A percentile compares a stretch with the other conserved stretches of the same genome.
phyloP scores from a whole-genome alignment of 2,329 filamentous ascomycete genomes.

The Fusarium guadeloupense region DNA sequence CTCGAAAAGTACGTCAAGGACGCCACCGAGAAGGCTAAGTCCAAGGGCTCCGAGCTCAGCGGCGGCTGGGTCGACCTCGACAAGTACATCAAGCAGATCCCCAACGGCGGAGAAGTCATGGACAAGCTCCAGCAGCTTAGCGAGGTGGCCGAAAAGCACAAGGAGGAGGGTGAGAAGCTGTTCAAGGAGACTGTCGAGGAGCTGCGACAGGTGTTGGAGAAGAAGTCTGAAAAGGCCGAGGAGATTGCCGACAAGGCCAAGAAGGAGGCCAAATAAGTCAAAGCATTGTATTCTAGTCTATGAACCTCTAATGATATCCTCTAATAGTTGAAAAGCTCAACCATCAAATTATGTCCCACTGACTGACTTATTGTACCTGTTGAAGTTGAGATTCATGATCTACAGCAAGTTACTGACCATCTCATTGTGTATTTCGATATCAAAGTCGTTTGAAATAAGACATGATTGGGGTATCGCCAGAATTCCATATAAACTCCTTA shows the following conservation, averaged over 20 bases:
- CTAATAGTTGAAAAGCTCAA: constrained; percentile 23
- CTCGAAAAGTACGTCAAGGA: constrained; percentile 49
- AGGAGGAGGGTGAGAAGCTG: constrained; percentile 74
- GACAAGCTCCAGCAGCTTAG: constrained; percentile 72
- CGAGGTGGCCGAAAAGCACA: constrained; percentile 72
- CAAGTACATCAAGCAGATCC: constrained; percentile 72
- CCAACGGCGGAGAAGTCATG: constrained; percentile 70
- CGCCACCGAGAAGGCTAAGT: constrained; percentile 54
- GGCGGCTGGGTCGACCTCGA: constrained; percentile 61
- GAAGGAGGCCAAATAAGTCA: constrained; percentile 54
- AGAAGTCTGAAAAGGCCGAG: constrained; percentile 64
- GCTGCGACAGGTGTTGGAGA: constrained; percentile 70
- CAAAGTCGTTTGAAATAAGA: too few species aligned
- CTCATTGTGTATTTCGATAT: not conserved
- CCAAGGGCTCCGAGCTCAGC: constrained; percentile 52
- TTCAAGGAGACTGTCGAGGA: constrained; percentile 75
- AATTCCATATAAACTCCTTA: too few species aligned
- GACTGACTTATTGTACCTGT: not conserved
- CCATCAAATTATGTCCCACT: not conserved
- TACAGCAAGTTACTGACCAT: too few species aligned
- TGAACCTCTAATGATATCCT: constrained; percentile 15
- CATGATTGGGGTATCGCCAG: too few species aligned
- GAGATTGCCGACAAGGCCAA: constrained; percentile 66
- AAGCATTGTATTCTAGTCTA: constrained; percentile 15
- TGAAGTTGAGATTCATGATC: too few species aligned